These are phyloP conservation scores for Cladophialophora carrionii DNA, from an alignment of 2,329 filamentous ascomycete genomes.

Conservation along the genomic window DNA sequence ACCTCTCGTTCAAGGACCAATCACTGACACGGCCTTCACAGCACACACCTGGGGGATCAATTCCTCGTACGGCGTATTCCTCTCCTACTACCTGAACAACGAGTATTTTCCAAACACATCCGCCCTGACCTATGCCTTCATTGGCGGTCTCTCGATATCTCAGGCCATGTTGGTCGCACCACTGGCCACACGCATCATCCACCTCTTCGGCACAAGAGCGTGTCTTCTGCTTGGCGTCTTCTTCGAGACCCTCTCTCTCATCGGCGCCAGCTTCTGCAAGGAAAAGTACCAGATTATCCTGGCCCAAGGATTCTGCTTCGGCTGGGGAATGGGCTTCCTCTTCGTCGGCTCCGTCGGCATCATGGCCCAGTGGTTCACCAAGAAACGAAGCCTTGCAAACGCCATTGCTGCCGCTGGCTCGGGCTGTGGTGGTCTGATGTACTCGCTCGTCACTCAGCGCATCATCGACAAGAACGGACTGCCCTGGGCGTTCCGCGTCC, in stretches of 20 bases:
- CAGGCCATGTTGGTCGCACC: conserved; percentile 62
- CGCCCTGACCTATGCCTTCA: conserved; percentile 61
- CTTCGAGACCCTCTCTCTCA: conserved; percentile 56
- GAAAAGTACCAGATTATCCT: conserved; percentile 65
- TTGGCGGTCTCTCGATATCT: conserved; percentile 63
- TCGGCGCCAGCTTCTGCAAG: conserved; percentile 60
- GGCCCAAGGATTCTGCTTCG: conserved; percentile 64
- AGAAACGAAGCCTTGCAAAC: conserved; percentile 61
- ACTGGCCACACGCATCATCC: conserved; percentile 58
- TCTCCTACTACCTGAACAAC: conserved; percentile 61
- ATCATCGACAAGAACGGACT: conserved; percentile 62
- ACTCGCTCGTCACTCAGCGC: conserved; percentile 60
- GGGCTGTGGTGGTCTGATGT: conserved; percentile 63
- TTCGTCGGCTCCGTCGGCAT: conserved; percentile 62
- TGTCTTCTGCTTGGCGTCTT: conserved; percentile 59
- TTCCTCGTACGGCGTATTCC: conserved; percentile 61
- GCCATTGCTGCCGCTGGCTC: conserved; percentile 62
- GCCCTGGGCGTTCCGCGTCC: conserved; percentile 64
- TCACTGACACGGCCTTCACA: conserved; percentile 15
- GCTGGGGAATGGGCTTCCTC: conserved; percentile 65
- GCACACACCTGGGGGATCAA: conserved; percentile 77
- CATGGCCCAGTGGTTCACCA: conserved; percentile 65
- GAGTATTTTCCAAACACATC: conserved; percentile 60
- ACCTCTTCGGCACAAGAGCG: conserved; percentile 56
- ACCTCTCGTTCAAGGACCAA: conserved; percentile 4